phyloP scores from a whole-genome alignment of 305 asterid genomes.

The Fraxinus baroniana region DNA sequence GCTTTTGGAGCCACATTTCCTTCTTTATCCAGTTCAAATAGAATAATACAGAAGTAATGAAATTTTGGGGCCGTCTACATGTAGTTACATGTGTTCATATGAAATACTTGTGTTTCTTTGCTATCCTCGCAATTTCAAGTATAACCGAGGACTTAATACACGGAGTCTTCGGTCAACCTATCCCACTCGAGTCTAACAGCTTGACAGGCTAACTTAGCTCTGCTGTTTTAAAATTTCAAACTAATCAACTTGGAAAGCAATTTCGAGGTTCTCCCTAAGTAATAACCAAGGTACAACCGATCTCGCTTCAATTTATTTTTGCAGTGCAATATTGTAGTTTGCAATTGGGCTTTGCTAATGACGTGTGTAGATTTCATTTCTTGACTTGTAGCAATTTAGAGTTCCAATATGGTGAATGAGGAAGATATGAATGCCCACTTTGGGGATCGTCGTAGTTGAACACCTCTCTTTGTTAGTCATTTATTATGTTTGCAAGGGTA shows the following conservation, averaged over 20 bases:
- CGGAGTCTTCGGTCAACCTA: not conserved
- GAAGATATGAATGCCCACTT: not conserved
- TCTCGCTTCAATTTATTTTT: too few relatives aligned
- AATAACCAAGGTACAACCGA: too few relatives aligned
- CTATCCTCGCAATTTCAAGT: not conserved
- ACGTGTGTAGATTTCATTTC: not conserved
- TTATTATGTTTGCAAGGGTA: too few relatives aligned
- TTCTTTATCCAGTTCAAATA: not conserved
- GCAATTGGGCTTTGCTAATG: not conserved
- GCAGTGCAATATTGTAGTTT: not conserved
- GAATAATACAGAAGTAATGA: not conserved
- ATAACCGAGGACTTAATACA: not conserved
- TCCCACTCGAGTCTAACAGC: not conserved
- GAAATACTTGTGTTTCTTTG: not conserved
- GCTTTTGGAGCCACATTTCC: not conserved
- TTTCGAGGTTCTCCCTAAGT: too few relatives aligned
- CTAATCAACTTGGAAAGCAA: too few relatives aligned
- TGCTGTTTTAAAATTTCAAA: not conserved
- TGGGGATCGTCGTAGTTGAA: not conserved
- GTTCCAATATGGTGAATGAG: not conserved
- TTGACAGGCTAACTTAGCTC: not conserved
- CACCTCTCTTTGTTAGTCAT: not conserved
- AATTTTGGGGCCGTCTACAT: not conserved
- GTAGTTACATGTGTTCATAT: not conserved
- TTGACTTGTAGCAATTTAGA: not conserved